These are phyloP conservation scores for Saccharomycopsis fodiens DNA, from an alignment of 805 yeast species.

Conservation along the genomic window DNA sequence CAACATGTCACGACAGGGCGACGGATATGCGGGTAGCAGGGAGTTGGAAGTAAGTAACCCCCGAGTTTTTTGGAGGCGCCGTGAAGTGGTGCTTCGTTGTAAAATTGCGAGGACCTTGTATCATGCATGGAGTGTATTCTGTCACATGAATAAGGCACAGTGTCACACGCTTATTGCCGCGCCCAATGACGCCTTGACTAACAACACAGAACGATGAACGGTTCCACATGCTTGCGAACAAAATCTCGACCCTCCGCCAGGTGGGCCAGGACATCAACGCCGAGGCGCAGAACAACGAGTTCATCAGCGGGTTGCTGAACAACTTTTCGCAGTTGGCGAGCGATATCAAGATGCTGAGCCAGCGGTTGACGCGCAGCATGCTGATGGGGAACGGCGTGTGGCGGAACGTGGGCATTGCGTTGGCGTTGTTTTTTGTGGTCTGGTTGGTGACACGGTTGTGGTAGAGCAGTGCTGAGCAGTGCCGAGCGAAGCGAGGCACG, in stretches of 20 bases:
- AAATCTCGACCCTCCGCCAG: conserved; percentile 53
- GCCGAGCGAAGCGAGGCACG: too few species aligned
- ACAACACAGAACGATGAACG: conserved; percentile 56
- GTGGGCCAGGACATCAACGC: conserved; percentile 62
- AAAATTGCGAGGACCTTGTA: too few species aligned
- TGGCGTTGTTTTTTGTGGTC: conserved; percentile 45
- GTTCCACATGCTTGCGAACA: conserved; percentile 55
- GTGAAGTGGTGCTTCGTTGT: conserved; percentile 13
- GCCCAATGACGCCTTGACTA: too few species aligned
- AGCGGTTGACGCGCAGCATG: conserved; percentile 47
- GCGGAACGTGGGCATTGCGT: conserved; percentile 50
- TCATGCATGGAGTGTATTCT: not conserved
- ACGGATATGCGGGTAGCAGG: not conserved
- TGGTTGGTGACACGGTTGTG: conserved; percentile 48
- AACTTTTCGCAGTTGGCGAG: conserved; percentile 43
- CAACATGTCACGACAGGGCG: not conserved
- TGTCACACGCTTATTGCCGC: too few species aligned
- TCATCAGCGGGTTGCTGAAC: conserved; percentile 37
- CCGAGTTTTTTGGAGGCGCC: too few species aligned
- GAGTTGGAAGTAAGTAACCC: not conserved
- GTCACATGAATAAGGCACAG: not conserved
- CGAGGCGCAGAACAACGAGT: conserved; percentile 47
- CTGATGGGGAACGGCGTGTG: conserved; percentile 51
- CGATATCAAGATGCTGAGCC: conserved; percentile 44
- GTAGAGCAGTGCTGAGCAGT: too few species aligned